Evolutionary conservation across 257 asterid genomes (phyloP).

Genomic region (Thymus mandschuricus): DNA sequence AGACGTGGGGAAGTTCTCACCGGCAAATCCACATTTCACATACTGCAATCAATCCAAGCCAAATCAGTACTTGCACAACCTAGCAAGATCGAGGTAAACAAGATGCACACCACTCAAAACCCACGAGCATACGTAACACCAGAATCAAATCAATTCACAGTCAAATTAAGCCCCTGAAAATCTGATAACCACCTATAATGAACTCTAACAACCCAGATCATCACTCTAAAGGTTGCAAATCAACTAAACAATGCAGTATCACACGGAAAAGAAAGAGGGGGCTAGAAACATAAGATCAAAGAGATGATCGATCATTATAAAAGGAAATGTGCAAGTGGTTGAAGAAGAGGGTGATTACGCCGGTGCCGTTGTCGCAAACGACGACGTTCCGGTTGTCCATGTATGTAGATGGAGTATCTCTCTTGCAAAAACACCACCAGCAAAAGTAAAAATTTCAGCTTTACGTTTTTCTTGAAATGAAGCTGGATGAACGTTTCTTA

Average conservation of each 20-base stretch:
- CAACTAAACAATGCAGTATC: background rate
- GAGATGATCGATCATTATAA: constrained; percentile 22
- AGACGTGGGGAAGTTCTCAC: constrained; percentile 94
- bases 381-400: constrained; percentile 88
- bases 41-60: constrained; percentile 60
- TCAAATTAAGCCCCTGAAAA: constrained; percentile 14
- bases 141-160: constrained; percentile 17
- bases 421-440: constrained; percentile 11
- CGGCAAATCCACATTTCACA: constrained; percentile 97
- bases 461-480: too few species aligned
- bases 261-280: background rate
- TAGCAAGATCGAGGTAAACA: constrained; percentile 14
- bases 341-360: constrained; percentile 48
- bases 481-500: constrained; percentile 23
- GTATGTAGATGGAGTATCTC: constrained; percentile 28
- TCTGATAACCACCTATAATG: background rate
- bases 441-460: background rate
- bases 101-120: background rate
- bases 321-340: constrained; percentile 4
- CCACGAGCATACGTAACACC: background rate
- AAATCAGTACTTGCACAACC: constrained; percentile 12
- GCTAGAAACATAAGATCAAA: constrained; percentile 25
- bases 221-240: constrained; percentile 7
- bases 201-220: constrained; percentile 24
- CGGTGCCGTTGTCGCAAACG: constrained; percentile 97